Percentiles rank a stretch among this genome's conserved stretches.
phyloP scores from a whole-genome alignment of 1,139 yeast species.

The Nematodospora anomalae region DNA sequence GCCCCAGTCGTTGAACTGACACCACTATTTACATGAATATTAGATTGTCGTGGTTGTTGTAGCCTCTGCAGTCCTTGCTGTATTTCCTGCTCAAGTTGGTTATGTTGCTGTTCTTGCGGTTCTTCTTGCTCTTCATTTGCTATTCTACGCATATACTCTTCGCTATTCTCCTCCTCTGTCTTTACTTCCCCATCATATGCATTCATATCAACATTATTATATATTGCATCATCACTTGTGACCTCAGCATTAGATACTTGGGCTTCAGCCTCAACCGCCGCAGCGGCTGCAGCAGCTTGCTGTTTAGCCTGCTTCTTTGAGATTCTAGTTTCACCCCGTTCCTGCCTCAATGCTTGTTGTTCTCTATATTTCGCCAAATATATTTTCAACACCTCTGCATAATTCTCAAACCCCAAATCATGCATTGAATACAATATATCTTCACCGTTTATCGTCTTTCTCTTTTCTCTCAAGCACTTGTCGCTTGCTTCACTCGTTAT shows the following conservation, averaged over 20 bases:
- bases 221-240: conserved; percentile 8
- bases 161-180: conserved; percentile 7
- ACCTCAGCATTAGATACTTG: conserved; percentile 17
- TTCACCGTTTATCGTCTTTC: conserved; percentile 73
- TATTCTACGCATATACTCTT: neutral
- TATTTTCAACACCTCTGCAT: conserved; percentile 68
- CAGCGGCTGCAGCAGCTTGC: conserved; percentile 19
- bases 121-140: conserved; percentile 5
- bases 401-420: conserved; percentile 69
- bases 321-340: conserved; percentile 52
- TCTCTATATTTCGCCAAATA: conserved; percentile 66
- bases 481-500: conserved; percentile 68
- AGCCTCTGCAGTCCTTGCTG: neutral
- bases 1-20: conserved; percentile 2
- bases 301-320: conserved; percentile 38
- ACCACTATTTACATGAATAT: conserved; percentile 2
- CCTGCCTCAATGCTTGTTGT: conserved; percentile 69
- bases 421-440: conserved; percentile 69
- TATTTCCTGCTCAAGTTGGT: conserved; percentile 1
- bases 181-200: neutral
- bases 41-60: conserved; percentile 1
- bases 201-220: conserved; percentile 6
- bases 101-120: conserved; percentile 1
- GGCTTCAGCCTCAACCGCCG: conserved; percentile 15
- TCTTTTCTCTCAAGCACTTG: conserved; percentile 63